A percentile compares a stretch with the other conserved stretches of the same genome.
phyloP scores from a whole-genome alignment of 1,284 basidiomycete genomes.

The Ganoderma leucocontextum region DNA sequence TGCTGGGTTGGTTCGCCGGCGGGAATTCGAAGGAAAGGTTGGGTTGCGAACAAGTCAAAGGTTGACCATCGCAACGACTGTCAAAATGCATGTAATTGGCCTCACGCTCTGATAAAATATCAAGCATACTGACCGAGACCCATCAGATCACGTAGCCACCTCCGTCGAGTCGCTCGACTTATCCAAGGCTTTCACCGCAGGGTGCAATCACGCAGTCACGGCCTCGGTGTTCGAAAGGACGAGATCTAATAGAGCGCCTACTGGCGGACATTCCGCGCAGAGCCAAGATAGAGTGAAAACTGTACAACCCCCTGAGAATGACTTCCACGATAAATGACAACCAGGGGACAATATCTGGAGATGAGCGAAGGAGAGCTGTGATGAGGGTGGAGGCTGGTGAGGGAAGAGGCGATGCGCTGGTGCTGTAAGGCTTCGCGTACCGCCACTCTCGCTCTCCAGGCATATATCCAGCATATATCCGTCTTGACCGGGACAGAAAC shows the following conservation, averaged over 20 bases:
- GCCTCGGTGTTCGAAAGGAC: too few species aligned
- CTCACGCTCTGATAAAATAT: neutral
- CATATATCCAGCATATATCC: too few species aligned
- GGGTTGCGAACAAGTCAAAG: neutral
- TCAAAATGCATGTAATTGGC: neutral
- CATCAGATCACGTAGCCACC: neutral
- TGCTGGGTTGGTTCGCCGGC: neutral
- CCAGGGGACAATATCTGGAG: neutral
- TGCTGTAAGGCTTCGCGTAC: neutral
- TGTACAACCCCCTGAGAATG: neutral
- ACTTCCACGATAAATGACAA: neutral
- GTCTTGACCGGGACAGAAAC: neutral
- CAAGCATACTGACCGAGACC: neutral
- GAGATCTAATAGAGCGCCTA: too few species aligned
- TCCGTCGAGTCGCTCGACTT: neutral
- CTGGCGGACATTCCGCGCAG: too few species aligned
- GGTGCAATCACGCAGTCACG: too few species aligned
- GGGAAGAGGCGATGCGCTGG: neutral
- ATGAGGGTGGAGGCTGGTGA: neutral
- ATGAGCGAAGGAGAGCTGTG: too few species aligned
- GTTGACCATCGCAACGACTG: neutral
- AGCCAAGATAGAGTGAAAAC: too few species aligned
- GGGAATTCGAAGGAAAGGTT: neutral
- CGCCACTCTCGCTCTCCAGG: conserved; percentile 8
- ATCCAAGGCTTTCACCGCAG: neutral